Conservation (phyloP, 176 grass and related monocot species). For the Luzula sylvatica region DNA sequence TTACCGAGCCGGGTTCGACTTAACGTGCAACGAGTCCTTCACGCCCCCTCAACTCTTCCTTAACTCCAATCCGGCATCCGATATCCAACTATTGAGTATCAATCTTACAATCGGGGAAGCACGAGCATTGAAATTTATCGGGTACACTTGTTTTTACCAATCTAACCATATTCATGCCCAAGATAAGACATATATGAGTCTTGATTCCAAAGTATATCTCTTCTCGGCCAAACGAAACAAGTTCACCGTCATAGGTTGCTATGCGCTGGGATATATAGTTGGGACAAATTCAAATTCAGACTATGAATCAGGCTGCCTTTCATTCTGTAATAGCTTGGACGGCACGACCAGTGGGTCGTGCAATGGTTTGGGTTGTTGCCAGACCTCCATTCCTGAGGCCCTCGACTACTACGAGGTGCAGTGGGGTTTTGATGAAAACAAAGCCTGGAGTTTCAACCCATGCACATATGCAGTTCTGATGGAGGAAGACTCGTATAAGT, state of each 20-base stretch:
- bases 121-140: background rate
- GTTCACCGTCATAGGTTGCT: slow-evolving; percentile 5
- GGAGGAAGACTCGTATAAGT: slow-evolving; percentile 21
- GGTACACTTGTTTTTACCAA: background rate
- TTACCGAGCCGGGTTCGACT: slow-evolving; percentile 14
- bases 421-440: background rate
- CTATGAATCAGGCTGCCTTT: background rate
- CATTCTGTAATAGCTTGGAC: background rate
- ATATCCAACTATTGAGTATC: slow-evolving; percentile 8
- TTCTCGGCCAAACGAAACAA: background rate
- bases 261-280: background rate
- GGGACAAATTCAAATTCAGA: background rate
- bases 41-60: background rate
- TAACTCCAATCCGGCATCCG: too few relatives aligned
- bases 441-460: background rate
- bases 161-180: background rate
- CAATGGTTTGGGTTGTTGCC: slow-evolving; percentile 27
- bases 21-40: slow-evolving; percentile 16
- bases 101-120: background rate
- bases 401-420: background rate
- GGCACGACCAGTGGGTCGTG: background rate
- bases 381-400: background rate
- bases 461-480: slow-evolving; percentile 17
- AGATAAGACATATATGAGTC: background rate
- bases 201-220: background rate